Evolutionary conservation across 1,284 basidiomycete species (phyloP).

Genomic region (Ustilago trichophora): DNA sequence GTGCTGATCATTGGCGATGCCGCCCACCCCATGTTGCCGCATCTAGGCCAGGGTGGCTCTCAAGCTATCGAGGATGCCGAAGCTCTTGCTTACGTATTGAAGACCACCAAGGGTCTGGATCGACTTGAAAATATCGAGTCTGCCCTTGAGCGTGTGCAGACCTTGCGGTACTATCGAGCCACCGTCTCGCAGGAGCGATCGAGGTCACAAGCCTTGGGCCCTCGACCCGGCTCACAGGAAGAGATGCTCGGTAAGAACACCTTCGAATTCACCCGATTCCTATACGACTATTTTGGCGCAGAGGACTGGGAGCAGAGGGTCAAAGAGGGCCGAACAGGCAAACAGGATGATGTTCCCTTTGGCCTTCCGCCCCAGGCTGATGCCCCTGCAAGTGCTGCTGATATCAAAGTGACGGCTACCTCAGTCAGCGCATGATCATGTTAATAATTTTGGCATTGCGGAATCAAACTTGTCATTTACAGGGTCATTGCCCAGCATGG

Average conservation of each 20-base stretch:
- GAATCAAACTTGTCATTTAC: too few species aligned
- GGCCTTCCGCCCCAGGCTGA: too few species aligned
- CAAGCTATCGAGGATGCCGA: slow-evolving; percentile 39
- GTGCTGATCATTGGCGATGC: slow-evolving; percentile 65
- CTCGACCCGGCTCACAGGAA: slow-evolving; percentile 10
- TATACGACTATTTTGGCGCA: slow-evolving; percentile 57
- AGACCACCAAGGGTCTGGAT: neutral
- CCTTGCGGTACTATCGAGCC: slow-evolving; percentile 53
- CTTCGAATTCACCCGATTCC: slow-evolving; percentile 46
- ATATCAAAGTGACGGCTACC: too few species aligned
- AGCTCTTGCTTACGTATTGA: slow-evolving; percentile 25
- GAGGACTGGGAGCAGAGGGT: slow-evolving; percentile 51
- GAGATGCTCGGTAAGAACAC: slow-evolving; percentile 37
- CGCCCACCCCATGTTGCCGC: slow-evolving; percentile 55
- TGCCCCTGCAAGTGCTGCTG: too few species aligned
- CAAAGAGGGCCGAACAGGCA: slow-evolving; percentile 73
- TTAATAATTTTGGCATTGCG: too few species aligned
- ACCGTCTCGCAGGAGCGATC: slow-evolving; percentile 55
- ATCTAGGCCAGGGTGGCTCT: slow-evolving; percentile 31
- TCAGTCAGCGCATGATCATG: too few species aligned
- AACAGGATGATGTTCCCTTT: too few species aligned
- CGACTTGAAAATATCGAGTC: slow-evolving; percentile 14
- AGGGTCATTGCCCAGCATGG: too few species aligned
- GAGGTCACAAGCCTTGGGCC: slow-evolving; percentile 43
- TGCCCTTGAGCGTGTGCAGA: slow-evolving; percentile 43